phyloP scores from a whole-genome alignment of 345 rosid species.

The Viola odorata region DNA sequence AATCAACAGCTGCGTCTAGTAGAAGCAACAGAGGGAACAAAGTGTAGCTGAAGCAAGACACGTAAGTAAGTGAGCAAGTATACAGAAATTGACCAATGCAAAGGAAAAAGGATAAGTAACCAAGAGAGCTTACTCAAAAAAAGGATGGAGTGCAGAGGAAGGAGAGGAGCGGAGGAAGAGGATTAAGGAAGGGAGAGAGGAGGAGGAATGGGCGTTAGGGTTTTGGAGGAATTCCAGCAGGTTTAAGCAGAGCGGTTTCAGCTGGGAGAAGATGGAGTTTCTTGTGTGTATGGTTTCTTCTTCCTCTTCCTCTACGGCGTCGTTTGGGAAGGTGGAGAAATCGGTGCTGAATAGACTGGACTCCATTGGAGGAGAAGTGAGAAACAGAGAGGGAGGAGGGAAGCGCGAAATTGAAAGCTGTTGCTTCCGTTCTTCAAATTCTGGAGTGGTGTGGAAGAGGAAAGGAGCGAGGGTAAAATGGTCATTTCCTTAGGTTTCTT shows the following conservation, averaged over 20 bases:
- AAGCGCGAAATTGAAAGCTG: not conserved
- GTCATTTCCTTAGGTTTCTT: not conserved
- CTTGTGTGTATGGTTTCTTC: conserved; percentile 27
- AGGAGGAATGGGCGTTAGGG: conserved; percentile 37
- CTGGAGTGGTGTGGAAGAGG: no score
- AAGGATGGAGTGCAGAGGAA: conserved; percentile 50
- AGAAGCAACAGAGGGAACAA: conserved; percentile 78
- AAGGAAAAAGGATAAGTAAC: not conserved
- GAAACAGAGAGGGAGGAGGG: not conserved
- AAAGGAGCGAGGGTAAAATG: not conserved
- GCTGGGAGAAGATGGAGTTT: conserved; percentile 38
- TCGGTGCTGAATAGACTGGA: not conserved
- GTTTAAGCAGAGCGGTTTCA: conserved; percentile 53
- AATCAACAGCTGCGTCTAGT: conserved; percentile 62
- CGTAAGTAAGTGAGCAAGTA: not conserved
- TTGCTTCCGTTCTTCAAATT: no score
- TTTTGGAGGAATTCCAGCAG: conserved; percentile 61
- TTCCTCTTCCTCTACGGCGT: conserved; percentile 10
- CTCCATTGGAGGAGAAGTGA: not conserved
- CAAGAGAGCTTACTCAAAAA: conserved; percentile 54
- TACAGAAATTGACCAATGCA: not conserved
- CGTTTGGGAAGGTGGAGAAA: not conserved
- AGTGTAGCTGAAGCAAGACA: conserved; percentile 49
- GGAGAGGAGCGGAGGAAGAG: conserved; percentile 45
- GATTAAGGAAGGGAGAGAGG: conserved; percentile 45